Conservation (phyloP, 129 eudicot species). For the Lonicera japonica region DNA sequence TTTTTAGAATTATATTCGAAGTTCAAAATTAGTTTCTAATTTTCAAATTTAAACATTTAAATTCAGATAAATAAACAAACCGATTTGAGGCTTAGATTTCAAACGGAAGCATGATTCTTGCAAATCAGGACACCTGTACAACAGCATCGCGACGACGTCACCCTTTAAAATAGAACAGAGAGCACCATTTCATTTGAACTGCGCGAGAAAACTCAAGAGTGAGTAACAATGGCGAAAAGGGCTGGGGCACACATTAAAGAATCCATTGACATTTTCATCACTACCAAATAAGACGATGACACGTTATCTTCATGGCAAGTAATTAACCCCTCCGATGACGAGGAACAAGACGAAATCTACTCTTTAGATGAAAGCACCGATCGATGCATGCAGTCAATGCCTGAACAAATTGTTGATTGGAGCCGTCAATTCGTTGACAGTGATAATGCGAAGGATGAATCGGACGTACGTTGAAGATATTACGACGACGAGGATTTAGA, state of each 20-base stretch:
- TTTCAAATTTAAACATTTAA: no score
- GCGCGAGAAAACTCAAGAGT: neutral
- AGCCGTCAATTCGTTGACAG: constrained; percentile 11
- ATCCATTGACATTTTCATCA: neutral
- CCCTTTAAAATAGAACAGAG: no score
- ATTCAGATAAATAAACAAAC: no score
- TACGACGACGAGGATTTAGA: constrained; percentile 33
- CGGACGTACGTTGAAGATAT: neutral
- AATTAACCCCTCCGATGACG: constrained; percentile 40
- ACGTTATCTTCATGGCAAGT: constrained; percentile 56
- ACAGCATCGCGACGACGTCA: no score
- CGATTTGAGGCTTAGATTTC: no score
- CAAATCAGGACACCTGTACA: no score
- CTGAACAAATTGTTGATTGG: neutral
- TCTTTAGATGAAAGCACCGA: constrained; percentile 23
- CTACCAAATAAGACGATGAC: constrained; percentile 14
- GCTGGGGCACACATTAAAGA: neutral
- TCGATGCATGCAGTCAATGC: neutral
- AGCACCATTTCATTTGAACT: no score
- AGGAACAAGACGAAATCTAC: constrained; percentile 17
- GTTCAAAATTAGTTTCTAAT: no score
- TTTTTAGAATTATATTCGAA: no score
- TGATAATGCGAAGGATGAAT: constrained; percentile 19
- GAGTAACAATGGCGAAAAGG: constrained; percentile 2
- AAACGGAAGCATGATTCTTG: no score